Evolutionary conservation across 192 early-diverging fungal genomes (phyloP).

Genomic region (Backusella morwellensis): DNA sequence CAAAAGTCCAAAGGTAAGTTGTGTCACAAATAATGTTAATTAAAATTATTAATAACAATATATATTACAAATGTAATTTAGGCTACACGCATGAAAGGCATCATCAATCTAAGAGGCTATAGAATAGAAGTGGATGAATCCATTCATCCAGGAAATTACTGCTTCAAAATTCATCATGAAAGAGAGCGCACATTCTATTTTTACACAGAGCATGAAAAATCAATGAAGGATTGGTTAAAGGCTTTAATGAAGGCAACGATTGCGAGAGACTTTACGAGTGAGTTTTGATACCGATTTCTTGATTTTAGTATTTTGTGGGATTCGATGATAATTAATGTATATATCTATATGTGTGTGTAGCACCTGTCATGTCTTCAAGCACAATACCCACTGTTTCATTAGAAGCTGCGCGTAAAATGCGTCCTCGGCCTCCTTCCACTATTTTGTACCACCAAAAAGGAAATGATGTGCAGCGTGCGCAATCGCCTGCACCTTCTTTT

Average conservation of each 20-base stretch:
- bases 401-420: conserved; percentile 49
- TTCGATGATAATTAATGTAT: neutral
- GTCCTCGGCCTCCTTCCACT: conserved; percentile 32
- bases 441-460: conserved; percentile 8
- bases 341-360: conserved; percentile 17
- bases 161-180: conserved; percentile 58
- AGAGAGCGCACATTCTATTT: conserved; percentile 53
- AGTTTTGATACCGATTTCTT: neutral
- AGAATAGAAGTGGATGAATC: conserved; percentile 54
- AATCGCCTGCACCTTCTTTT: conserved; percentile 32
- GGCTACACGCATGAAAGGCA: conserved; percentile 47
- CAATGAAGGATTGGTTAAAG: conserved; percentile 56
- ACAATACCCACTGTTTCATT: conserved; percentile 55
- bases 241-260: conserved; percentile 64
- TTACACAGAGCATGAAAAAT: conserved; percentile 49
- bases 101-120: conserved; percentile 55
- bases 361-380: conserved; percentile 60
- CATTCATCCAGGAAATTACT: conserved; percentile 56
- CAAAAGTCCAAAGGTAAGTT: conserved; percentile 39
- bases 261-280: conserved; percentile 41
- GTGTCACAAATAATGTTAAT: neutral
- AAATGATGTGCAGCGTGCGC: conserved; percentile 47
- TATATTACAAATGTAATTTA: neutral
- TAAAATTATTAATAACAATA: neutral
- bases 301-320: neutral